A percentile compares a stretch with the other conserved stretches of the same genome.
phyloP scores from a whole-genome alignment of 768 basidiomycete species.

The Lactarius pseudohatsudake region DNA sequence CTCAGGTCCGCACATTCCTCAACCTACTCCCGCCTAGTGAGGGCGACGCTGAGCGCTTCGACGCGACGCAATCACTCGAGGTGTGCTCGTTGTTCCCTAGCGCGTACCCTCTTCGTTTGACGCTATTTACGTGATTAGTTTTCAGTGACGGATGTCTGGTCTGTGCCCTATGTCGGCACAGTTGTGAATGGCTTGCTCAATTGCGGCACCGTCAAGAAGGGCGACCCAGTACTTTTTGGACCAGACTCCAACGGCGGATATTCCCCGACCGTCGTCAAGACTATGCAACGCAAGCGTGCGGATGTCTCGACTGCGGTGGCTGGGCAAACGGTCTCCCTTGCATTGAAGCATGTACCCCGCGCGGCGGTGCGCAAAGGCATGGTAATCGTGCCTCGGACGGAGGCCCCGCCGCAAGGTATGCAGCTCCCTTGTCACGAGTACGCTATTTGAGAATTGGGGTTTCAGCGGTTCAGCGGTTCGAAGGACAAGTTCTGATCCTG shows the following conservation, averaged over 20 bases:
- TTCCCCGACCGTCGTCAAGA: constrained; percentile 75
- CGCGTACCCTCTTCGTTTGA: constrained; percentile 12
- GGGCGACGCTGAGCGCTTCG: constrained; percentile 77
- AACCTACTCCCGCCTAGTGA: constrained; percentile 90
- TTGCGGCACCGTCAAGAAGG: constrained; percentile 69
- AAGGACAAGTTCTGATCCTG: constrained; percentile 90
- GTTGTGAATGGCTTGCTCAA: constrained; percentile 86
- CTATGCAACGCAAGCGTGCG: constrained; percentile 91
- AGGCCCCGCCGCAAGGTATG: constrained; percentile 72
- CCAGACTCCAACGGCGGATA: constrained; percentile 94
- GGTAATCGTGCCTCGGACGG: constrained; percentile 84
- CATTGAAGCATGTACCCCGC: constrained; percentile 84
- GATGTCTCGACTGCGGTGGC: constrained; percentile 85
- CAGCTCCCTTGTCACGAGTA: constrained; percentile 4
- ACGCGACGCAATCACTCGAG: constrained; percentile 76
- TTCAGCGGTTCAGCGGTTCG: constrained; percentile 78
- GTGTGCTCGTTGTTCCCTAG: constrained; percentile 37
- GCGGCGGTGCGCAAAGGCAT: constrained; percentile 89
- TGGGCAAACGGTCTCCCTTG: constrained; percentile 92
- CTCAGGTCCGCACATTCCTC: constrained; percentile 80
- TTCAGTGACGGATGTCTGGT: constrained; percentile 85
- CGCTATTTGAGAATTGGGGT: constrained; percentile 5
- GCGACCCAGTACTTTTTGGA: constrained; percentile 81
- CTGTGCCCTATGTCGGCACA: constrained; percentile 82
- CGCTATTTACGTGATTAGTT: constrained; percentile 46